A percentile compares a stretch with the other conserved stretches of the same genome.
Conservation (phyloP, 208 protist species). For the Sergeia podlipaevii region DNA sequence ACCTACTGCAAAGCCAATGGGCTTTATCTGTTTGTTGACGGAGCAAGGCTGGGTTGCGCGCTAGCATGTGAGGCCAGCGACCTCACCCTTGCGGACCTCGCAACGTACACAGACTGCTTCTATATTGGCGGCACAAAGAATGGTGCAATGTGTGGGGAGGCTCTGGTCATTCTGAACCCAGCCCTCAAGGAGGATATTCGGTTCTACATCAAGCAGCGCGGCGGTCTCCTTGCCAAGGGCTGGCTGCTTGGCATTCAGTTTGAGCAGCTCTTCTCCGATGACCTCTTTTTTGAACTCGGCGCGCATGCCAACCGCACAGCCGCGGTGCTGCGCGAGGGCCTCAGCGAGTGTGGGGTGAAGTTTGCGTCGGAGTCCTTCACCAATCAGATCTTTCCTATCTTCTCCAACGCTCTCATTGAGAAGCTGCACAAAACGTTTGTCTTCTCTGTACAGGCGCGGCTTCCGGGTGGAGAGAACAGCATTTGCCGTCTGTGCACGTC, state of each 20-base stretch:
- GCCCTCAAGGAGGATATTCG: conserved; percentile 26
- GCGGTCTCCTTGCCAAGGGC: conserved; percentile 47
- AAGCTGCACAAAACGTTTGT: conserved; percentile 16
- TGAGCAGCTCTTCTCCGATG: conserved; percentile 32
- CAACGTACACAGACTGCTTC: conserved; percentile 35
- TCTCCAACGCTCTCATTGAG: conserved; percentile 9
- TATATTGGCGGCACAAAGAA: conserved; percentile 50
- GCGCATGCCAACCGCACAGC: conserved; percentile 39
- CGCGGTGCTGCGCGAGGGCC: conserved; percentile 20
- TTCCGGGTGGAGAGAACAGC: conserved; percentile 1
- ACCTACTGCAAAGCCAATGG: conserved; percentile 19
- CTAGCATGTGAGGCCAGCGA: conserved; percentile 22
- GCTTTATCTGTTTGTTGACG: conserved; percentile 43
- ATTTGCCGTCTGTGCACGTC: conserved; percentile 36
- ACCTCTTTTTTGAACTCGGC: conserved; percentile 25
- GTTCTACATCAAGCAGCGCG: conserved; percentile 43
- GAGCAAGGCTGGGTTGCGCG: conserved; percentile 32
- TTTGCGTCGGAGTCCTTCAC: conserved; percentile 17
- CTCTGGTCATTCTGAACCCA: conserved; percentile 28
- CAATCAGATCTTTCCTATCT: conserved; percentile 35
- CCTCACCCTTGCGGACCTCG: conserved; percentile 37
- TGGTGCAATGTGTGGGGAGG: conserved; percentile 42
- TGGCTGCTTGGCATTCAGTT: conserved; percentile 55
- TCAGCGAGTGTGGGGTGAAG: conserved; percentile 30
- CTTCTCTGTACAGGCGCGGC: conserved; percentile 2